Conservation (phyloP, 2,329 filamentous ascomycete species). For the Ceratocystis albifundus region DNA sequence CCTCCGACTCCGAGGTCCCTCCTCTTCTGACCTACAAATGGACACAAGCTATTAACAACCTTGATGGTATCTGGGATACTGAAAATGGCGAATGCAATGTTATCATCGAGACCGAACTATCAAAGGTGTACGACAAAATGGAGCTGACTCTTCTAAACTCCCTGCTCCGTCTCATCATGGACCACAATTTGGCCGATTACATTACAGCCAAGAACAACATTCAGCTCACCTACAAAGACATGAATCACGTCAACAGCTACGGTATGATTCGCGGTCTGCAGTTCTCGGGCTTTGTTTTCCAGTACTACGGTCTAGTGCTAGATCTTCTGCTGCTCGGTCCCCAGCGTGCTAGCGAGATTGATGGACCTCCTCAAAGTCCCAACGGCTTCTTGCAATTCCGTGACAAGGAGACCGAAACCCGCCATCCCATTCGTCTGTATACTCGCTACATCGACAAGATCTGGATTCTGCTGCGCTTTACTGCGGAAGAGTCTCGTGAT, state of each 20-base stretch:
- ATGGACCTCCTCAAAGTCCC: slow-evolving; percentile 80
- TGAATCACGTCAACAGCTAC: slow-evolving; percentile 99
- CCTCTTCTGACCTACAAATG: slow-evolving; percentile 94
- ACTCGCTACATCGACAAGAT: slow-evolving; percentile 96
- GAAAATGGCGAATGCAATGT: slow-evolving; percentile 94
- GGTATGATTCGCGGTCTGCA: slow-evolving; percentile 96
- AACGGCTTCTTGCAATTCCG: slow-evolving; percentile 98
- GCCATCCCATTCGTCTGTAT: slow-evolving; percentile 94
- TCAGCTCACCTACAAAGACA: slow-evolving; percentile 97
- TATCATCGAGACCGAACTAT: slow-evolving; percentile 94
- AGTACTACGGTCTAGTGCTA: slow-evolving; percentile 93
- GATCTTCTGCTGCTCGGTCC: slow-evolving; percentile 85
- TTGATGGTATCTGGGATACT: slow-evolving; percentile 89
- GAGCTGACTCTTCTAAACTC: slow-evolving; percentile 92
- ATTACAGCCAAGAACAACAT: slow-evolving; percentile 99
- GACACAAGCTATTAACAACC: slow-evolving; percentile 98
- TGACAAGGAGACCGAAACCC: slow-evolving; percentile 80
- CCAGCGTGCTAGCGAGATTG: slow-evolving; percentile 95
- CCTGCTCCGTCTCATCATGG: slow-evolving; percentile 89
- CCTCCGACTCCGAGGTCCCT: slow-evolving; percentile 93
- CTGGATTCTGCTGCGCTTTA: slow-evolving; percentile 94
- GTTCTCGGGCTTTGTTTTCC: slow-evolving; percentile 97
- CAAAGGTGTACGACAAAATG: slow-evolving; percentile 99
- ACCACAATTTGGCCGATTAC: slow-evolving; percentile 97
- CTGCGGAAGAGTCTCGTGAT: slow-evolving; percentile 85